phyloP scores from a whole-genome alignment of 225 moss, liverwort and hornwort species.

The Marchantia polymorpha region DNA sequence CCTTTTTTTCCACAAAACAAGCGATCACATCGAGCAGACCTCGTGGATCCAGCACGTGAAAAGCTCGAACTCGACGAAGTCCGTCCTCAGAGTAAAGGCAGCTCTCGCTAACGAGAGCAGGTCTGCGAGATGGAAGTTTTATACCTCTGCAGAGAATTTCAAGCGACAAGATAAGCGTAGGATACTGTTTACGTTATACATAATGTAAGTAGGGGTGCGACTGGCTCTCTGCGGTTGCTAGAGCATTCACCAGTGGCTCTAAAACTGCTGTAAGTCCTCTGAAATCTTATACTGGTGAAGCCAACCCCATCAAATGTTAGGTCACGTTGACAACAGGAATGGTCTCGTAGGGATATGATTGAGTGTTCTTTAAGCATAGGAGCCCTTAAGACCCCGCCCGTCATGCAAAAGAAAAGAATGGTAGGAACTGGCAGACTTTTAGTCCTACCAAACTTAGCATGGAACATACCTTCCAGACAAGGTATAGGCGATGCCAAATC shows the following conservation, averaged over 20 bases:
- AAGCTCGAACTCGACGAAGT: slow-evolving; percentile 68
- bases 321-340: neutral
- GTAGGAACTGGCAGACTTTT: neutral
- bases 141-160: slow-evolving; percentile 57
- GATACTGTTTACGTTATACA: neutral
- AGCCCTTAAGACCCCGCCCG: neutral
- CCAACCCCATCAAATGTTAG: neutral
- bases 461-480: slow-evolving; percentile 20
- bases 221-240: neutral
- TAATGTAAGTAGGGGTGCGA: neutral
- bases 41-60: slow-evolving; percentile 83
- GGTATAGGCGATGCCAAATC: neutral
- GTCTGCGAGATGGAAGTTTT: slow-evolving; percentile 87
- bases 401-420: neutral
- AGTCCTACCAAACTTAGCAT: neutral
- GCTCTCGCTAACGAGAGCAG: slow-evolving; percentile 93
- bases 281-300: neutral
- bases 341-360: neutral
- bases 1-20: slow-evolving; percentile 70
- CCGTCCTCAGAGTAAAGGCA: slow-evolving; percentile 73
- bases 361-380: neutral
- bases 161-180: neutral
- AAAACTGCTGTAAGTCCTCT: no score
- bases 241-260: no score
- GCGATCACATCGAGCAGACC: slow-evolving; percentile 89